phyloP scores from a whole-genome alignment of 805 yeast genomes.

The Metahyphopichia silvanorum region DNA sequence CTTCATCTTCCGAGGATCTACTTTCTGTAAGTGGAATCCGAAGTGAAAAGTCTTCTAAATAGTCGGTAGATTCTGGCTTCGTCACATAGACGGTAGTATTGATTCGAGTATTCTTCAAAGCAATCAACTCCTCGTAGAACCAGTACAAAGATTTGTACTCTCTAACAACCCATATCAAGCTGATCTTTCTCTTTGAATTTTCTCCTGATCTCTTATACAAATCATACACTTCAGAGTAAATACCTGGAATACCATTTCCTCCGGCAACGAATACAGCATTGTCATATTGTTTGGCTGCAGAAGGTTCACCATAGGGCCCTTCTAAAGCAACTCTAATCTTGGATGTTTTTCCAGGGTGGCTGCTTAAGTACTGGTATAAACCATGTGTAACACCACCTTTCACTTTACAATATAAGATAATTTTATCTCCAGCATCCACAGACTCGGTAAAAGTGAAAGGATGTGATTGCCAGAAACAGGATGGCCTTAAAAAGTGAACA shows the following conservation, averaged over 20 bases:
- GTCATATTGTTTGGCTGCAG: conserved; percentile 48
- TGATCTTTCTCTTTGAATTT: conserved; percentile 20
- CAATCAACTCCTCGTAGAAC: conserved; percentile 41
- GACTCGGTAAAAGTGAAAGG: conserved; percentile 36
- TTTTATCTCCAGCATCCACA: conserved; percentile 13
- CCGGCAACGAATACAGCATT: conserved; percentile 64
- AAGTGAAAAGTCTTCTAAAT: background rate
- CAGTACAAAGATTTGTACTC: conserved; percentile 47
- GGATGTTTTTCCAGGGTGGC: conserved; percentile 23
- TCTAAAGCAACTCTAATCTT: conserved; percentile 41
- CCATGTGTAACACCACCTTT: conserved; percentile 36
- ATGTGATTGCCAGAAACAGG: conserved; percentile 42
- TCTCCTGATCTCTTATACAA: conserved; percentile 16
- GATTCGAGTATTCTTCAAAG: conserved; percentile 21
- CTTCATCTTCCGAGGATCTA: background rate
- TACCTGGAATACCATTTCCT: conserved; percentile 72
- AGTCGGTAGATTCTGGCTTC: conserved; percentile 12
- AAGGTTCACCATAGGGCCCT: conserved; percentile 66
- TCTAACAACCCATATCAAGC: conserved; percentile 63
- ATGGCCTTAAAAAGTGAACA: conserved; percentile 29
- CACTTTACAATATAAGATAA: conserved; percentile 31
- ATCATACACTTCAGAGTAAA: conserved; percentile 36
- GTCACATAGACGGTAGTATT: conserved; percentile 25
- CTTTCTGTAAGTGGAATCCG: conserved; percentile 1
- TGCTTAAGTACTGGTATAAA: conserved; percentile 21